phyloP scores from a whole-genome alignment of 345 rosid species.

The Aquilaria sinensis region DNA sequence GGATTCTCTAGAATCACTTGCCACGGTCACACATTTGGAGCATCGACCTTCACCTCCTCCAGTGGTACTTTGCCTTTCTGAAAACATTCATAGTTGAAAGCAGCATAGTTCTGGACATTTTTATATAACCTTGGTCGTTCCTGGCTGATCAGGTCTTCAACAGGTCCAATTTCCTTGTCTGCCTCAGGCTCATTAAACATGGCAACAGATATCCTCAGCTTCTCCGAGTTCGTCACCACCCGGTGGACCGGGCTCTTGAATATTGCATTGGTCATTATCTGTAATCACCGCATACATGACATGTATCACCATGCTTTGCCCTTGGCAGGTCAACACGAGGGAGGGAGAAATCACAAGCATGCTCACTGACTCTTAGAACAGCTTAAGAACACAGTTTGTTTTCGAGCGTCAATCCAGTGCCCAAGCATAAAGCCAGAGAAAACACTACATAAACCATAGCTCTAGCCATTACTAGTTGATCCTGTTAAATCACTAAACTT shows the following conservation, averaged over 20 bases:
- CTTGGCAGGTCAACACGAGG: too few relatives aligned
- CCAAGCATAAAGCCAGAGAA: too few relatives aligned
- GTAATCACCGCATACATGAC: slow-evolving; percentile 1
- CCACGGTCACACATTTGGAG: too few relatives aligned
- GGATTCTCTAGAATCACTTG: too few relatives aligned
- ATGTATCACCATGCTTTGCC: too few relatives aligned
- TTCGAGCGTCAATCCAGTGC: too few relatives aligned
- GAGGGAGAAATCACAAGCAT: too few relatives aligned
- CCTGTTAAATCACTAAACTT: too few relatives aligned
- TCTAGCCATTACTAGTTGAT: too few relatives aligned
- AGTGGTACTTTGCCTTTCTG: slow-evolving; percentile 38
- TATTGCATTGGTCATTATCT: slow-evolving; percentile 56
- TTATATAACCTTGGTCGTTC: slow-evolving; percentile 32
- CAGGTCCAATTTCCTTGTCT: slow-evolving; percentile 30
- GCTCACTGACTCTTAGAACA: too few relatives aligned
- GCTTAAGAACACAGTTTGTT: too few relatives aligned
- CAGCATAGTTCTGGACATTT: slow-evolving; percentile 34
- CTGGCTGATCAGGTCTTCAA: slow-evolving; percentile 23
- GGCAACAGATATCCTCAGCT: slow-evolving; percentile 38
- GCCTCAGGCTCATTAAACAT: slow-evolving; percentile 36
- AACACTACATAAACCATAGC: too few relatives aligned
- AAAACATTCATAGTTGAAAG: slow-evolving; percentile 35
- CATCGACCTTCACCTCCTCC: slow-evolving; percentile 21
- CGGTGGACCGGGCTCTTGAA: slow-evolving; percentile 46
- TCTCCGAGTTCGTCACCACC: slow-evolving; percentile 38